A percentile compares a stretch with the other conserved stretches of the same genome.
Evolutionary conservation across 148 eudicot genomes (phyloP).

Genomic region (Vaccinium corymbosum): DNA sequence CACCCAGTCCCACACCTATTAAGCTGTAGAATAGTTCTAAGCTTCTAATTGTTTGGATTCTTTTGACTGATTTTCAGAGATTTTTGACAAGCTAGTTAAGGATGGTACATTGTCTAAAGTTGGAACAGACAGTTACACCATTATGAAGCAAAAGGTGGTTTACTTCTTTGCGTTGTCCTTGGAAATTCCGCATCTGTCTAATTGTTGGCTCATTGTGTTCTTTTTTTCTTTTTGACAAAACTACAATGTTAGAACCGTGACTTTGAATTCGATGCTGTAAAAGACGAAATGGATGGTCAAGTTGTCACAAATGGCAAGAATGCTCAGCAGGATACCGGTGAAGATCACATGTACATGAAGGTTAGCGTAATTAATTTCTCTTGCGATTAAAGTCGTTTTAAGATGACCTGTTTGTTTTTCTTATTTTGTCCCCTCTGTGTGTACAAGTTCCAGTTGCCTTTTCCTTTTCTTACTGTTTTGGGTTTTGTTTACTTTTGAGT

Average conservation of each 20-base stretch:
- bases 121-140: slow-evolving; percentile 51
- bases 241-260: slow-evolving; percentile 41
- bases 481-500: not conserved
- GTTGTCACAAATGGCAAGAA: slow-evolving; percentile 28
- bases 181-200: not conserved
- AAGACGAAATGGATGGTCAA: slow-evolving; percentile 67
- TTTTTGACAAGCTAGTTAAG: slow-evolving; percentile 73
- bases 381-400: not conserved
- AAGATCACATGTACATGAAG: slow-evolving; percentile 86
- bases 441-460: not conserved
- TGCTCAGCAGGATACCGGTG: slow-evolving; percentile 32
- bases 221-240: slow-evolving; percentile 6
- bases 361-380: slow-evolving; percentile 24
- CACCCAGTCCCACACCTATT: not conserved
- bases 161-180: slow-evolving; percentile 2
- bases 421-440: not conserved
- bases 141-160: slow-evolving; percentile 62
- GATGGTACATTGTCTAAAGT: slow-evolving; percentile 50
- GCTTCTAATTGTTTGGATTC: slow-evolving; percentile 3
- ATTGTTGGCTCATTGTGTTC: slow-evolving; percentile 7
- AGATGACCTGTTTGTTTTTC: not conserved
- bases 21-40: not conserved
- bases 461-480: not conserved
- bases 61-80: slow-evolving; percentile 48
- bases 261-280: slow-evolving; percentile 65